phyloP scores from a whole-genome alignment of 768 basidiomycete genomes.

The Lepiota brunneoincarnata region DNA sequence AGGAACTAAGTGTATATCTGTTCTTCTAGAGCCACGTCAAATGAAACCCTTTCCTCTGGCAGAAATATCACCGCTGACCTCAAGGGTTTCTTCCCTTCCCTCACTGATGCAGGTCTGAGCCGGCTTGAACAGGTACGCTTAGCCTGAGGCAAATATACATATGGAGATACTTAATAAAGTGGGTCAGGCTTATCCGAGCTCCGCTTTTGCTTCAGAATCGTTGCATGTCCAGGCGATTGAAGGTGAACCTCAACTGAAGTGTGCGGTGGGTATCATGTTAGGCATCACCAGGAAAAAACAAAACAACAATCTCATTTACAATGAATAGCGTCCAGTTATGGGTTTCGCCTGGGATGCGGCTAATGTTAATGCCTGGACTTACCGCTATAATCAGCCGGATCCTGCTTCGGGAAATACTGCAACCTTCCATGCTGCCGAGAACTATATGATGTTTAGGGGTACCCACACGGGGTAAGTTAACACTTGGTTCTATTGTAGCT shows the following conservation, averaged over 20 bases:
- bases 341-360: slow-evolving; percentile 36
- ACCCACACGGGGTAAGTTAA: slow-evolving; percentile 52
- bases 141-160: not conserved
- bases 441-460: slow-evolving; percentile 69
- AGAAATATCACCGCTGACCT: slow-evolving; percentile 34
- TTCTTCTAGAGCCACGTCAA: slow-evolving; percentile 45
- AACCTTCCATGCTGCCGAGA: slow-evolving; percentile 55
- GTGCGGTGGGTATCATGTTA: slow-evolving; percentile 44
- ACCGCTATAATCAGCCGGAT: slow-evolving; percentile 58
- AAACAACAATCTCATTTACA: not conserved
- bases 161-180: not conserved
- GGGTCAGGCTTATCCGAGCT: slow-evolving; percentile 38
- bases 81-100: slow-evolving; percentile 40
- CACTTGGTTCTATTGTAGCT: not conserved
- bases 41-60: slow-evolving; percentile 53
- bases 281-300: not conserved
- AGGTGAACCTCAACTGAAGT: slow-evolving; percentile 48
- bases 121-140: slow-evolving; percentile 30
- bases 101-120: slow-evolving; percentile 36
- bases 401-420: slow-evolving; percentile 33
- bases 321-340: slow-evolving; percentile 40
- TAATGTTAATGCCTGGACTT: slow-evolving; percentile 42
- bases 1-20: not conserved
- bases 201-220: slow-evolving; percentile 38
- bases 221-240: slow-evolving; percentile 45